Base-by-base conservation (phyloP, 108 stramenopile species). In the Skeletonema grethae region DNA sequence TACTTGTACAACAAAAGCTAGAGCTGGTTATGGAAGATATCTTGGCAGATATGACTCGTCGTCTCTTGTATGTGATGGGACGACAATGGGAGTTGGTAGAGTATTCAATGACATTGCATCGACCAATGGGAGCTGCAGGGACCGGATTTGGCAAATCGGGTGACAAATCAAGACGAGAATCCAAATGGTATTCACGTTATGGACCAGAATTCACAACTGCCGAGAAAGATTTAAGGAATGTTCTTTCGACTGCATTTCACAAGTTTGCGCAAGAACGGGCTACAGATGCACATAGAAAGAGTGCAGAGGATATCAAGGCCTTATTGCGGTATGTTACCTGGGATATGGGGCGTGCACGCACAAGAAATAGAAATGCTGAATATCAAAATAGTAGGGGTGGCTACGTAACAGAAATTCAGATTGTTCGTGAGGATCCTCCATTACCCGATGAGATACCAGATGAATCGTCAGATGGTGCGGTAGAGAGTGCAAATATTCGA, bases 21-120 rank as follows among this genome's bases (percentile, higher is more conserved):
- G 66, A 67, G 67, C 31, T 74, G 55, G 66, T 74, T 7, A 74
- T 74, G 73, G 66, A 67, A 41, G 73, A 74, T 36, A 57, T 74
- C 0, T 59, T 74, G 57, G 66, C 39, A 1, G 73, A 74, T 57
- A 67, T 74, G 73, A 68, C 66, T n/a, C 55, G 66, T 8, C 65
- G 73, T 16, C 11, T 74, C 16, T 24, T 67, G 13, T 74, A 67
- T 25, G 73, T 74, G 3, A 28, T 74, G 66, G 58, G 60, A 50
- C 53, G 73, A 10, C 65, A 67, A 34, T 74, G 73, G 73, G 73
- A 74, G 10, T 58, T 74, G 34, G 73, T 74, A 4, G 65, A 74
- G 55, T 74, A 74, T 45, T 67, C 73, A 7, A 48, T 67, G 66
- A 30, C 69, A 32, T 34, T 70, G 16, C 69, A 70, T 35, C 20